Conservation (phyloP, 192 early-diverging fungal species). For the Dissophora ornata region DNA sequence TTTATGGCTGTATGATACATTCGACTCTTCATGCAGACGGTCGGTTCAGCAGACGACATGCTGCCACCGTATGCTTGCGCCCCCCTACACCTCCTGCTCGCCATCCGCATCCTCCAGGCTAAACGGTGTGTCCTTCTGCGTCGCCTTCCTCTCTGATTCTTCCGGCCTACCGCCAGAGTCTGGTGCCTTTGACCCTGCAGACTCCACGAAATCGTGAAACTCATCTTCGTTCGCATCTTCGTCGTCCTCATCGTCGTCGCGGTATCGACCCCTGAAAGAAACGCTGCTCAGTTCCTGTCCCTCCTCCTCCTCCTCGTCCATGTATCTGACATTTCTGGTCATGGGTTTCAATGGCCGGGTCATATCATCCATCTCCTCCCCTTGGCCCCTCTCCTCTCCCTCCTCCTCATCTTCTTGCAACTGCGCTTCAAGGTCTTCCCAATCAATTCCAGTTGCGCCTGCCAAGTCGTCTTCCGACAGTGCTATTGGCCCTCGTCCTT, state of each 20-base stretch:
- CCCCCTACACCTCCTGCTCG: background rate
- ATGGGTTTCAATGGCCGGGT: constrained; percentile 7
- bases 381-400: background rate
- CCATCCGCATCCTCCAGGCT: constrained; percentile 23
- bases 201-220: too few species aligned
- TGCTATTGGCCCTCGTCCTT: constrained; percentile 41
- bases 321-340: constrained; percentile 4
- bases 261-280: background rate
- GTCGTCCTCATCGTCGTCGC: constrained; percentile 14
- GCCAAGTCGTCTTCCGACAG: constrained; percentile 40
- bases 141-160: background rate
- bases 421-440: constrained; percentile 43
- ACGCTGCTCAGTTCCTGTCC: constrained; percentile 5
- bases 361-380: constrained; percentile 19
- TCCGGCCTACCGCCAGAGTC: background rate
- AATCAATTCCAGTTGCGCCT: constrained; percentile 44
- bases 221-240: background rate
- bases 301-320: constrained; percentile 30
- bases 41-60: too few species aligned
- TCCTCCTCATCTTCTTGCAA: constrained; percentile 4
- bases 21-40: too few species aligned
- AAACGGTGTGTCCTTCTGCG: constrained; percentile 15
- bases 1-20: too few species aligned
- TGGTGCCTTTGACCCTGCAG: background rate
- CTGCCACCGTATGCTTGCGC: too few species aligned